phyloP scores from a whole-genome alignment of 768 basidiomycete genomes.

The Sistotremastrum niveocremeum region DNA sequence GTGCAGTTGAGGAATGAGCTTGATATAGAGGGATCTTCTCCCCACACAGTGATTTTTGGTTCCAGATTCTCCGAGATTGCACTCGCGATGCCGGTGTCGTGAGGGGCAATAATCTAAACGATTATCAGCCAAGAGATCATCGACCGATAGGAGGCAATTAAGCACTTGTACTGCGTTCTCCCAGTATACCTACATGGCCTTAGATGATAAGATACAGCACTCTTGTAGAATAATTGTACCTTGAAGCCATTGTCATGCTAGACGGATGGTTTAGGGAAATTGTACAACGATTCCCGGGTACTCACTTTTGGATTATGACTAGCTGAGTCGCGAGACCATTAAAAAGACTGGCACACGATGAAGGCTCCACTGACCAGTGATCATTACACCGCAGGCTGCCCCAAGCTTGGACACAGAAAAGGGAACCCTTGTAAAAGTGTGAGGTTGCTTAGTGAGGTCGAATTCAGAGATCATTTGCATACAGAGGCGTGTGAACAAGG shows the following conservation, averaged over 20 bases:
- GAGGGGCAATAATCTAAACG: constrained; percentile 66
- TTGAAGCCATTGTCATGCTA: constrained; percentile 87
- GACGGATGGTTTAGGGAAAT: neutral
- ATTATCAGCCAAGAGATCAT: constrained; percentile 6
- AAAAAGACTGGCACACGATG: constrained; percentile 1
- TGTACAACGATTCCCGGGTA: neutral
- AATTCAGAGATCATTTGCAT: constrained; percentile 10
- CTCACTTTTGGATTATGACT: constrained; percentile 79
- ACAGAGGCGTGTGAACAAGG: constrained; percentile 75
- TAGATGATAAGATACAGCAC: neutral
- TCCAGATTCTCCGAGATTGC: constrained; percentile 50
- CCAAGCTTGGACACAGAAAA: constrained; percentile 53
- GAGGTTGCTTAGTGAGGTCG: neutral
- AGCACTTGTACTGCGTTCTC: constrained; percentile 73
- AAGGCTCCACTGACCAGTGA: constrained; percentile 44
- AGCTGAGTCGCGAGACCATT: constrained; percentile 25
- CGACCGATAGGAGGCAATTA: neutral
- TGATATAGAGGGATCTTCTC: constrained; percentile 24
- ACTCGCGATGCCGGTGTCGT: constrained; percentile 63
- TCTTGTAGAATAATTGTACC: constrained; percentile 21
- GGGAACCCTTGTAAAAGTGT: constrained; percentile 46
- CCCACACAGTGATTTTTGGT: constrained; percentile 31
- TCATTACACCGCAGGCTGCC: constrained; percentile 81
- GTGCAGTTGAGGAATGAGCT: constrained; percentile 41
- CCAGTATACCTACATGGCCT: constrained; percentile 59